Conservation (phyloP, 2,329 filamentous ascomycete species). For the Monosporascus sp. region DNA sequence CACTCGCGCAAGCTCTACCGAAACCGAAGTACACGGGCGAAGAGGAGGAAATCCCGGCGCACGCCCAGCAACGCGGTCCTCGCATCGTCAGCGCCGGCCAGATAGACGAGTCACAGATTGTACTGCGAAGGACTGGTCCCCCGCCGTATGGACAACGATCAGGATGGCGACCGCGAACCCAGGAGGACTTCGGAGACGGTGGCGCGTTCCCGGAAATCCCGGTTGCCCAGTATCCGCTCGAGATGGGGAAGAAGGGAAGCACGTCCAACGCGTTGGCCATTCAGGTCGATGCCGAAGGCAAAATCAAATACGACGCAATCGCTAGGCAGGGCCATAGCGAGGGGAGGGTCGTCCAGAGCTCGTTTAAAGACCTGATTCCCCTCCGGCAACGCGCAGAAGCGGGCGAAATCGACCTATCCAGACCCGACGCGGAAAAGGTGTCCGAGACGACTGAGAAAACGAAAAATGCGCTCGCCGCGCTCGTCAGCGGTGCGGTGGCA, state of each 20-base stretch:
- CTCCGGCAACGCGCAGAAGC: constrained; percentile 88
- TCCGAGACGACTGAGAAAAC: constrained; percentile 81
- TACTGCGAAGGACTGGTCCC: constrained; percentile 73
- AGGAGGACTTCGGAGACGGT: constrained; percentile 93
- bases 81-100: constrained; percentile 75
- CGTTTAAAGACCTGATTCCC: constrained; percentile 95
- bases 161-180: constrained; percentile 83
- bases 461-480: constrained; percentile 72
- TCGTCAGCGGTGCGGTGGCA: constrained; percentile 81
- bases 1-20: constrained; percentile 74
- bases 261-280: constrained; percentile 86
- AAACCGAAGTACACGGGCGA: constrained; percentile 89
- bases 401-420: constrained; percentile 81
- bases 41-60: constrained; percentile 71
- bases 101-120: constrained; percentile 80
- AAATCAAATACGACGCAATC: constrained; percentile 95
- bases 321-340: constrained; percentile 83
- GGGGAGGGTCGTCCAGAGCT: constrained; percentile 81
- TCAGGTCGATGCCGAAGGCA: constrained; percentile 85
- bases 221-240: constrained; percentile 89
- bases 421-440: constrained; percentile 81
- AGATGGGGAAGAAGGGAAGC: constrained; percentile 80
- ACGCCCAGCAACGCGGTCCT: constrained; percentile 71
- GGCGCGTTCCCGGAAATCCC: constrained; percentile 93
- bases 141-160: constrained; percentile 81